Evolutionary conservation across 805 yeast species (phyloP), one percentile per base, ranked within the genome.

Genomic region (Crinitomyces ghanaensis): DNA sequence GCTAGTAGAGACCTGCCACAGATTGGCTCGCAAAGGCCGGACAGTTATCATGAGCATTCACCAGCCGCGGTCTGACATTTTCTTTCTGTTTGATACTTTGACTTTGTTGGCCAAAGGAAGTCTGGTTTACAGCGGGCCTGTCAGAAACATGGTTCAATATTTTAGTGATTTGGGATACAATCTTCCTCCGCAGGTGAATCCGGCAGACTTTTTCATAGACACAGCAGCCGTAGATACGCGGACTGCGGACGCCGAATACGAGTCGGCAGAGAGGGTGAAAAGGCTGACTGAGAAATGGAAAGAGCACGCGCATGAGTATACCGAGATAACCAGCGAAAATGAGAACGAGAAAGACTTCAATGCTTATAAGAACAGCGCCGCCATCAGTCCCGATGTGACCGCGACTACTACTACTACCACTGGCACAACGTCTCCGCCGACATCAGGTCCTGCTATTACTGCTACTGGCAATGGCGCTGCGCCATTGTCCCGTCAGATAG

Each of bases 51-150:
- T 81, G 53, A 76, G 85, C 32, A 77, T 83, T 26, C 94, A 83
- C 50, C 94, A 83, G 52, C 94, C 94, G 0, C 56, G 94, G 25
- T 70, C 78, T 0, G 93, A 83, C 51, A 80, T 83, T 30, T 63
- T 80, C 25, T 65, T 66, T 35, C 52, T 77, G 16, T 73, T 83
- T 38, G 93, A 84, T 49, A 64, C 70, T 31, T 58, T 83, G 3
- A 68, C 83, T 38, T 61, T 83, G 3, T 54, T 84, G 26, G 72
- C 77, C 24, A 84, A 86, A 1, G 79, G 65, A 12, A 45, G 58
- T 15, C 53, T 61, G 31, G 60, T 66, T 15, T 68, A 59, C 38
- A 63, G 66, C 31, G 72, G 71, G 3, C 69, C 72, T 2, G 60
- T 66, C 4, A 45, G 54, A 15, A 47, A 51, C 2, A 62, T 70